Base-by-base conservation (phyloP, 352 stramenopile genomes). In the Pythium rhizo-oryzae region DNA sequence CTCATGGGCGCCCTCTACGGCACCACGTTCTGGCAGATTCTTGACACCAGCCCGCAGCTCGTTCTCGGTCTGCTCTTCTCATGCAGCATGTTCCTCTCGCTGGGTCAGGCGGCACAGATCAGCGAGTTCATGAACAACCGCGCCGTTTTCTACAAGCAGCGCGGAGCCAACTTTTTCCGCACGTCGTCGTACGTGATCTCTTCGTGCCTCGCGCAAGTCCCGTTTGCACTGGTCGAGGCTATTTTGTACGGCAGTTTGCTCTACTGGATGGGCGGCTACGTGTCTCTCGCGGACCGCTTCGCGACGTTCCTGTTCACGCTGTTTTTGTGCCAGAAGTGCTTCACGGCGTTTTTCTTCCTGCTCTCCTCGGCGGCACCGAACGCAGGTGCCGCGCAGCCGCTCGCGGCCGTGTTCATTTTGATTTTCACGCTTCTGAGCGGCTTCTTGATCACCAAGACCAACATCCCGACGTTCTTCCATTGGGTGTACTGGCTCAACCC, bases 211-310 rank as follows among this genome's bases (percentile, higher is more conserved):
- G 78, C 77, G 1, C 75, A 85, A 47, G 63, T 92, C 25, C 75
- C 85, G 65, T 81, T 91, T 51, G 67, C 71, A 60, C 37, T 90
- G 2, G 69, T 94, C 37, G 90, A 97, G 74, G 88, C 85, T 0
- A 24, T 96, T 9, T 64, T 96, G 1, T 97, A 96, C 69, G 88
- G 90, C n/a, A 88, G 82, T 1, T 69, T 97, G 35, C 67, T 97
- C 8, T 98, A 98, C 70, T 98, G 87, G 81, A 93, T 97, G 78
- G 79, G 92, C 41, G 92, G 92, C 25, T 89, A 97, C 59, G 79
- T 87, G 0, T 62, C 67, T 0, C 41, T 80, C 5, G 72, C 49
- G 1, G 72, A 76, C 33, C 62, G 69, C 11, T 96, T 90, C 67
- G 23, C 85, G 19, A 74, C 80, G 9, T 96, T 93, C 66, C 35